Evolutionary conservation across 164 flowering plant species (phyloP).

Genomic region (Tinospora cordifolia): DNA sequence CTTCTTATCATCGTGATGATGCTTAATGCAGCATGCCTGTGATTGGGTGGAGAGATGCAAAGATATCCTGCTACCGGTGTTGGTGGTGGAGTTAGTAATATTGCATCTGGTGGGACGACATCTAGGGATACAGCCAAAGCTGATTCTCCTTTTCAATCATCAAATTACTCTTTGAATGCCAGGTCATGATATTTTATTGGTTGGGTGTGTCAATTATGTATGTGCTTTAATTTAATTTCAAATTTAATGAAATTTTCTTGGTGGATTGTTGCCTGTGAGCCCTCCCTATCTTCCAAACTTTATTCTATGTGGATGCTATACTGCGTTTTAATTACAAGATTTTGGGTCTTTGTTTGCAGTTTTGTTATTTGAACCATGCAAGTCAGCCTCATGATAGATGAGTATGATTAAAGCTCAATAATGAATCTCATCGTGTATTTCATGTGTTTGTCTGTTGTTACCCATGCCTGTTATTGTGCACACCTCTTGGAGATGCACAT

Average conservation of each 20-base stretch:
- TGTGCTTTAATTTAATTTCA: not conserved
- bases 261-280: not conserved
- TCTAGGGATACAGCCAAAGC: conserved; percentile 61
- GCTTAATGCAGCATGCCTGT: conserved; percentile 86
- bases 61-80: conserved; percentile 79
- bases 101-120: conserved; percentile 57
- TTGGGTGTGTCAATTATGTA: too few species aligned
- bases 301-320: not conserved
- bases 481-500: too few species aligned
- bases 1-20: conserved; percentile 34
- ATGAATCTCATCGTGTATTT: too few species aligned
- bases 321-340: not conserved
- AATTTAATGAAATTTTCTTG: not conserved
- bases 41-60: conserved; percentile 88
- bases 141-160: conserved; percentile 57
- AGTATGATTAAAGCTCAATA: too few species aligned
- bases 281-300: not conserved
- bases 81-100: conserved; percentile 81
- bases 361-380: too few species aligned
- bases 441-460: too few species aligned
- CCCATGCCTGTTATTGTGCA: too few species aligned
- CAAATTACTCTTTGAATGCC: conserved; percentile 53
- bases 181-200: conserved; percentile 35
- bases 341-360: too few species aligned
- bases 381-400: too few species aligned